Evolutionary conservation across 805 yeast genomes (phyloP).

Genomic region (Lachancea sp.): DNA sequence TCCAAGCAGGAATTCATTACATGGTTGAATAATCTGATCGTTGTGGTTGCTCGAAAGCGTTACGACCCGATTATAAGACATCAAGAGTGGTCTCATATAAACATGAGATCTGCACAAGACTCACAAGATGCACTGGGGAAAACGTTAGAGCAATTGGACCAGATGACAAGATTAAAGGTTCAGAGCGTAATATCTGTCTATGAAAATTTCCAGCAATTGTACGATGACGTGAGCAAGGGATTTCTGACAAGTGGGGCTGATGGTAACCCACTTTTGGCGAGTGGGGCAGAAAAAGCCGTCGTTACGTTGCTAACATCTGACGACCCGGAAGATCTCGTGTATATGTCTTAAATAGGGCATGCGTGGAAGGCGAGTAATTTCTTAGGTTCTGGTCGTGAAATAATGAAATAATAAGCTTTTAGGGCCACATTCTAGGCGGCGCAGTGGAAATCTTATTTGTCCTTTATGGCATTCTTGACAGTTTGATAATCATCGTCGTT

Average conservation of each 20-base stretch:
- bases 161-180: slow-evolving; percentile 49
- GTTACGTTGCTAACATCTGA: slow-evolving; percentile 42
- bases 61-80: slow-evolving; percentile 54
- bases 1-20: slow-evolving; percentile 42
- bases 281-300: slow-evolving; percentile 45
- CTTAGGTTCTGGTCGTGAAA: no score
- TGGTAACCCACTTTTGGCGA: slow-evolving; percentile 44
- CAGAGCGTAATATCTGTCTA: slow-evolving; percentile 39
- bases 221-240: slow-evolving; percentile 27
- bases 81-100: slow-evolving; percentile 48
- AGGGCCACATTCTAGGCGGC: no score
- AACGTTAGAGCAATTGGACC: slow-evolving; percentile 50
- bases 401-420: no score
- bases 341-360: slow-evolving; percentile 4
- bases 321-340: slow-evolving; percentile 41
- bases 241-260: slow-evolving; percentile 37
- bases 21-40: slow-evolving; percentile 53
- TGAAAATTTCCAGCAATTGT: slow-evolving; percentile 34
- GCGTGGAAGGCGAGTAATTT: neutral
- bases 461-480: slow-evolving; percentile 33
- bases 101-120: slow-evolving; percentile 50
- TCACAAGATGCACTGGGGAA: slow-evolving; percentile 41
- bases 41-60: slow-evolving; percentile 45
- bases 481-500: slow-evolving; percentile 48
- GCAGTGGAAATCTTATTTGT: neutral